Conservation (phyloP, 495 filamentous ascomycete genomes). For the Hypoxylon rickii region DNA sequence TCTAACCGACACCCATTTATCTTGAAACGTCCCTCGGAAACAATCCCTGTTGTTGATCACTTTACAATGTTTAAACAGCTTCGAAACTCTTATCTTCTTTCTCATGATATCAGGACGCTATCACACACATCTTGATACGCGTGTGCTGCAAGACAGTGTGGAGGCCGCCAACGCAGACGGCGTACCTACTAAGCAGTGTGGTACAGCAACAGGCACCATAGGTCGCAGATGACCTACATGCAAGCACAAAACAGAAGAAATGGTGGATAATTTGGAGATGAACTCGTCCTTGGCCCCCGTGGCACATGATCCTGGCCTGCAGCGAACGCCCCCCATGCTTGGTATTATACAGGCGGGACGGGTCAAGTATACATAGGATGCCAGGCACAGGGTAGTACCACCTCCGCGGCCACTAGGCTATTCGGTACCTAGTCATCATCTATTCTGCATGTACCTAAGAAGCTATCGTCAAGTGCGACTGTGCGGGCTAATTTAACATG, state of each 20-base stretch:
- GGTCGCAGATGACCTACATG: too few relatives aligned
- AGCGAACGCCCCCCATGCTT: background rate
- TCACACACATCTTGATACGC: background rate
- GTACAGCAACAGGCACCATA: too few relatives aligned
- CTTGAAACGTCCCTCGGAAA: constrained; percentile 23
- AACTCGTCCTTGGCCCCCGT: background rate
- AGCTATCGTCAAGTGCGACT: constrained; percentile 14
- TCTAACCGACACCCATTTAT: constrained; percentile 1
- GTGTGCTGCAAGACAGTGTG: constrained; percentile 18
- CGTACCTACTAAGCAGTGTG: too few relatives aligned
- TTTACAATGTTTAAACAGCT: background rate
- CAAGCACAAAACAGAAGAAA: too few relatives aligned
- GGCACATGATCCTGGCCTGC: background rate
- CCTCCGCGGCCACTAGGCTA: too few relatives aligned
- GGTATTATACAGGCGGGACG: background rate
- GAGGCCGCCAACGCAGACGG: constrained; percentile 25
- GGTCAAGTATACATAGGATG: too few relatives aligned
- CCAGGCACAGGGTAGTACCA: too few relatives aligned
- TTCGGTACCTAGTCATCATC: too few relatives aligned
- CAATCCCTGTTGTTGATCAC: constrained; percentile 9
- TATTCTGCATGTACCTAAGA: too few relatives aligned
- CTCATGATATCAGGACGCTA: background rate
- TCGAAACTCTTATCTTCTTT: background rate
- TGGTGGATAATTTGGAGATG: background rate
- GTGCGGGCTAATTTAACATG: constrained; percentile 31